Evolutionary conservation across 2,329 filamentous ascomycete genomes (phyloP).

Genomic region (Ascochyta lentis): DNA sequence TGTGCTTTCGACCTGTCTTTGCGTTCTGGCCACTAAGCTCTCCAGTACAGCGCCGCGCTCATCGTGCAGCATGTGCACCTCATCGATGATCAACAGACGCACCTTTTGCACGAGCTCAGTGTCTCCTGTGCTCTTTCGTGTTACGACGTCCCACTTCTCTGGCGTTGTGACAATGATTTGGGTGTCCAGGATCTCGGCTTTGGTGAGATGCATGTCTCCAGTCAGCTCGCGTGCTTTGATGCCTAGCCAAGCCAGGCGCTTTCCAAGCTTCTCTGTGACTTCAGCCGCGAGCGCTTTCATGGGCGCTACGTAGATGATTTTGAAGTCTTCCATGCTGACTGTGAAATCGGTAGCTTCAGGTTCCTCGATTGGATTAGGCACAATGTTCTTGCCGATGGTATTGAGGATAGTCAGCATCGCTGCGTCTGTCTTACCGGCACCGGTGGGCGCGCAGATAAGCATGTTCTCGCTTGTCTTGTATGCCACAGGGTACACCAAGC

Average conservation of each 20-base stretch:
- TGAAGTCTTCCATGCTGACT: conserved; percentile 88
- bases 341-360: conserved; percentile 77
- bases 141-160: conserved; percentile 99
- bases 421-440: conserved; percentile 98
- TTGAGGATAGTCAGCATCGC: conserved; percentile 97
- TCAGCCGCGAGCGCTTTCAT: conserved; percentile 99
- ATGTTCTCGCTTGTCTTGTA: conserved; percentile 98
- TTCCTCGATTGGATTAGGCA: conserved; percentile 79
- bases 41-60: conserved; percentile 96
- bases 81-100: conserved; percentile 92
- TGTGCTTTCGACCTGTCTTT: conserved; percentile 96
- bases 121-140: conserved; percentile 94
- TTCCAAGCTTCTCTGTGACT: conserved; percentile 92
- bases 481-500: conserved; percentile 90
- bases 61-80: conserved; percentile 99
- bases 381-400: conserved; percentile 82
- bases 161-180: conserved; percentile 99
- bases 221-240: conserved; percentile 92
- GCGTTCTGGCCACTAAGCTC: conserved; percentile 91
- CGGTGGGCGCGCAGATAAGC: conserved; percentile 96
- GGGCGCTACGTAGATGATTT: conserved; percentile 97
- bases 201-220: conserved; percentile 98
- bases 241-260: conserved; percentile 90
- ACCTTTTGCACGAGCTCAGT: conserved; percentile 98
- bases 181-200: conserved; percentile 91